phyloP scores from a whole-genome alignment of 495 filamentous ascomycete genomes.

The Penicillium cinerascens region DNA sequence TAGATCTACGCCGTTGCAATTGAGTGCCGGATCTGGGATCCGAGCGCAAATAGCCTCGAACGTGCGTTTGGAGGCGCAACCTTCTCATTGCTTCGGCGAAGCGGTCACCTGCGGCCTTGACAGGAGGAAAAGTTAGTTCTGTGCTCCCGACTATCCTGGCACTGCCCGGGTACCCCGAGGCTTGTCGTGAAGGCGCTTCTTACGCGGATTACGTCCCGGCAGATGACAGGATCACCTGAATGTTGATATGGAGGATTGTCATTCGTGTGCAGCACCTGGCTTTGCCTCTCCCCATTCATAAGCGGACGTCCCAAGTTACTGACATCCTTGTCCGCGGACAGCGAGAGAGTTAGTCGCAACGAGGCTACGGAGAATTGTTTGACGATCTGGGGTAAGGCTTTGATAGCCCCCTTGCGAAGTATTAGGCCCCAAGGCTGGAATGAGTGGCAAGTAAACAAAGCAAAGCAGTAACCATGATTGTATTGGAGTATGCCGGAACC shows the following conservation, averaged over 20 bases:
- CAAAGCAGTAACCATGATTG: not conserved
- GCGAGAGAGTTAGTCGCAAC: not conserved
- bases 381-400: not conserved
- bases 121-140: not conserved
- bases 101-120: not conserved
- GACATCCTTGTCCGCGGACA: not conserved
- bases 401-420: not conserved
- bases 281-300: not conserved
- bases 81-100: conserved; percentile 1
- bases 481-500: not conserved
- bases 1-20: conserved; percentile 19
- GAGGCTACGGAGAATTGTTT: not conserved
- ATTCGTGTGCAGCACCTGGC: not conserved
- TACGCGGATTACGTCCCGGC: not conserved
- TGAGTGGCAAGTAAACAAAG: not conserved
- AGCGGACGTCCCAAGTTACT: not conserved
- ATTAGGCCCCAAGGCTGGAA: not conserved
- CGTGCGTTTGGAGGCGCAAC: conserved; percentile 12
- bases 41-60: conserved; percentile 1
- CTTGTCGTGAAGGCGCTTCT: not conserved
- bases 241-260: not conserved
- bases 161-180: not conserved
- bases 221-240: conserved; percentile 2
- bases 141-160: not conserved
- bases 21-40: conserved; percentile 14